Evolutionary conservation across 495 filamentous ascomycete species (phyloP).

Genomic region (Aspergillus hancockii): DNA sequence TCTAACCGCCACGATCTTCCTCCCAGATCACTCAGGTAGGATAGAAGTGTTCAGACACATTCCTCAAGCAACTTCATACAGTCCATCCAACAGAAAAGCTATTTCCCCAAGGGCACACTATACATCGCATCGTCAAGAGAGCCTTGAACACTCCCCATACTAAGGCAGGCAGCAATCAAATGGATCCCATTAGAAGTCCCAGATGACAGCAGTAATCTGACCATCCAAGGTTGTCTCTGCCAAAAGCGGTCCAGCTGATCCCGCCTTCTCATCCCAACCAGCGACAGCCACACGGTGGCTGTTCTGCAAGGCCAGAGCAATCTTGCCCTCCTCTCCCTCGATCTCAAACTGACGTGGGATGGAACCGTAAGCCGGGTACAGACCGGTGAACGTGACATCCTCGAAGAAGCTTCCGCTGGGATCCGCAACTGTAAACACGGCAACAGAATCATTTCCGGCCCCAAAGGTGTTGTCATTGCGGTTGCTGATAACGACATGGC

Average conservation of each 20-base stretch:
- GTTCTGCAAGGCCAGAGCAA: conserved; percentile 34
- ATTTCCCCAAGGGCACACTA: no score
- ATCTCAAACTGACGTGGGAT: conserved; percentile 41
- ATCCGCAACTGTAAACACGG: conserved; percentile 31
- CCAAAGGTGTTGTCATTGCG: conserved; percentile 55
- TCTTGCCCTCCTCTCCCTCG: conserved; percentile 23
- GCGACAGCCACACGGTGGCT: conserved; percentile 17
- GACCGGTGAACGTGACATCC: conserved; percentile 29
- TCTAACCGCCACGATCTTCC: no score
- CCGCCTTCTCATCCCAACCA: conserved; percentile 15
- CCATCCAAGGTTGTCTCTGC: conserved; percentile 17
- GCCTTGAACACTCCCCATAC: no score
- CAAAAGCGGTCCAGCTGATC: conserved; percentile 15
- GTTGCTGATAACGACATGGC: conserved; percentile 51
- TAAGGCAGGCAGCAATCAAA: no score
- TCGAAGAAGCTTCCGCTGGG: conserved; percentile 20
- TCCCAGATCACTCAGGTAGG: no score
- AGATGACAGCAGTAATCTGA: conserved; percentile 19
- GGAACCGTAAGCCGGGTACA: conserved; percentile 39
- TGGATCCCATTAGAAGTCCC: background rate
- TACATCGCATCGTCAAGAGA: no score
- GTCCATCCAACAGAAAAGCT: no score
- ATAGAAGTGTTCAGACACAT: no score
- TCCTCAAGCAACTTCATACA: no score
- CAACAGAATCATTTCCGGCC: conserved; percentile 42